Base-by-base conservation (phyloP, 805 yeast species). In the Brettanomyces anomalus region DNA sequence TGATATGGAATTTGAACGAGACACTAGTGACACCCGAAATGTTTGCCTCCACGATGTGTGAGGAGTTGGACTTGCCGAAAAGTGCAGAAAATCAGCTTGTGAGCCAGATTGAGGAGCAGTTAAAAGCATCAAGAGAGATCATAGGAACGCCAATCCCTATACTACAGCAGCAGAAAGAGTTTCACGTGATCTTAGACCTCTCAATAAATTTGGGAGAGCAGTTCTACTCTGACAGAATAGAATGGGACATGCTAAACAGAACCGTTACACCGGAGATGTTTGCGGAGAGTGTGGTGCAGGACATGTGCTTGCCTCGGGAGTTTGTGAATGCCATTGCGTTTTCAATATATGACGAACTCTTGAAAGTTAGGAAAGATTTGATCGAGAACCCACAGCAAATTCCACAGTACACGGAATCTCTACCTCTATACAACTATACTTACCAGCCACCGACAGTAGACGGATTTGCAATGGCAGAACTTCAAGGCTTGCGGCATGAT, bases 291-390 rank as follows among this genome's bases (percentile, higher is more conserved):
- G 87, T 90, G 3, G 96, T 86, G 4, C 71, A 77, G 33, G 98
- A 93, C 54, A 60, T 93, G 61, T 96, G 96, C 0, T 64, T 93
- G 28, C 67, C 81, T 2, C 73, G 86, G 37, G 98, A 93, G 60
- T 93, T 90, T 56, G 74, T 78, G 46, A 90, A 95, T 0, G 95
- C 96, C 0, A 85, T 93, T 43, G 77, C 96, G 0, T 89, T 85
- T 53, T 76, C 95, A 1, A 65, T 93, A 35, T 86, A 90, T 60
- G 97, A 93, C 56, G 73, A 81, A 32, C 68, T 88, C 14, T 64
- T 84, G 44, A 74, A 85, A 47, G 68, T 87, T 52, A 89, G 86
- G 57, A 79, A 81, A 53, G 97, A 90, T 55, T 79, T 87, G 45
- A 60, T 83, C 14, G 97, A 89, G 42, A 61, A 60, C 36, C 65